Evolutionary conservation across 2,329 filamentous ascomycete species (phyloP), one percentile per base, ranked within the genome.

Genomic region (Claviceps fusiformis): DNA sequence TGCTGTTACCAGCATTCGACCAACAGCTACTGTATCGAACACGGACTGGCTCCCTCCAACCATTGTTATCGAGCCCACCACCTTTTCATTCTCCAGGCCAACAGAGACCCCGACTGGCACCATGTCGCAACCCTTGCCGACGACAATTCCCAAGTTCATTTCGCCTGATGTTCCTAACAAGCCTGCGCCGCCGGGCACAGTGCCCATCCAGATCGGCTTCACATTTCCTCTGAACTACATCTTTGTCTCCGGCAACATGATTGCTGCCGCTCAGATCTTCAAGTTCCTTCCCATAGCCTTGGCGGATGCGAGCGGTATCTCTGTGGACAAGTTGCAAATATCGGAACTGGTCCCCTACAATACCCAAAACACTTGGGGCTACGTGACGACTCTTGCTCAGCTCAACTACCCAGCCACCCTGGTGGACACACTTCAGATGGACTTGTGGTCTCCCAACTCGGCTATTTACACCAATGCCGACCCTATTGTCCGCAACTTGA

Each of bases 251-350:
- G 75, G 74, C 27, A 82, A 86, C 59, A 76, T 82, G 15, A 77
- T 85, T 59, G 87, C 90, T 19, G 86, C 89, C 5, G 82, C 82
- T 44, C 92, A 97, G 70, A 88, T 98, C 64, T 95, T 96, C 73
- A 72, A 80, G 54, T 87, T 81, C 60, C 74, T 96, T 4, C 90
- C 90, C 0, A 62, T 75, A 53, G 89, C 87, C 60, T 76, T 95
- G 52, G 73, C 79, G 2, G 79, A 85, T 59, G 86, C 81, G 47
- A 69, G 68, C 51, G 83, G 81, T 49, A 73, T 95, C 49, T 63
- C 70, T 2, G 59, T 70, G 13, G 64, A 75, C 19, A 73, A 86
- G 54, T 74, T 90, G 52, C 70, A 76, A 47, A 86, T 95, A 73
- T 77, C 81, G 59, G 82, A 81, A 59, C 80, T 97, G 52, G 76